Percentiles rank a stretch among this genome's conserved stretches.
These are phyloP conservation scores for Podospora tetraspora DNA, from an alignment of 495 filamentous ascomycete species.

Conservation along the genomic window DNA sequence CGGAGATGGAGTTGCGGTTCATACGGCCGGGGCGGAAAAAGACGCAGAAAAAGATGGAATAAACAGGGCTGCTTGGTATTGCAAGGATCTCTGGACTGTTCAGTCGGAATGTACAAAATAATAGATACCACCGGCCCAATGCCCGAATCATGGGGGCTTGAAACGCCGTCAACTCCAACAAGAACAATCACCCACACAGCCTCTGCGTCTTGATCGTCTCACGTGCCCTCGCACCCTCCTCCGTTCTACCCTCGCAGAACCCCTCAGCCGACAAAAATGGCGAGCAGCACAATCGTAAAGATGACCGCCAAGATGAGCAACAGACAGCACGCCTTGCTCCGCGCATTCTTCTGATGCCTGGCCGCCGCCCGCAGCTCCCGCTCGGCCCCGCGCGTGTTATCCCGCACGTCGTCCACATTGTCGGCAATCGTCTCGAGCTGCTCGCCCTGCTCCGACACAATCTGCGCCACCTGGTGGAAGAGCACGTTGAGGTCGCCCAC, in stretches of 20 bases:
- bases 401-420: conserved; percentile 75
- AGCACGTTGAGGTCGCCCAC: conserved; percentile 94
- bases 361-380: conserved; percentile 75
- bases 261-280: conserved; percentile 54
- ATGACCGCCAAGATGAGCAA: conserved; percentile 87
- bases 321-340: conserved; percentile 88
- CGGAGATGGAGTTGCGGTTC: conserved; percentile 14
- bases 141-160: neutral
- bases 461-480: conserved; percentile 93
- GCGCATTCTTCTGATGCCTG: conserved; percentile 85
- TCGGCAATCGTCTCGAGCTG: conserved; percentile 81
- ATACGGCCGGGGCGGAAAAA: conserved; percentile 23
- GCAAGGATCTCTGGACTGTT: neutral
- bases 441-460: conserved; percentile 89
- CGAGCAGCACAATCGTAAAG: conserved; percentile 79
- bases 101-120: neutral
- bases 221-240: neutral
- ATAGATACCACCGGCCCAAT: neutral
- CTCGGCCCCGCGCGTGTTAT: conserved; percentile 78
- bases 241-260: neutral
- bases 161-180: neutral
- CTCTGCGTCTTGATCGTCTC: neutral
- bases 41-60: neutral
- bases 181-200: neutral
- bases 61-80: neutral